Evolutionary conservation across 1,284 basidiomycete genomes (phyloP).

Genomic region (Uromyces viciae-fabae): DNA sequence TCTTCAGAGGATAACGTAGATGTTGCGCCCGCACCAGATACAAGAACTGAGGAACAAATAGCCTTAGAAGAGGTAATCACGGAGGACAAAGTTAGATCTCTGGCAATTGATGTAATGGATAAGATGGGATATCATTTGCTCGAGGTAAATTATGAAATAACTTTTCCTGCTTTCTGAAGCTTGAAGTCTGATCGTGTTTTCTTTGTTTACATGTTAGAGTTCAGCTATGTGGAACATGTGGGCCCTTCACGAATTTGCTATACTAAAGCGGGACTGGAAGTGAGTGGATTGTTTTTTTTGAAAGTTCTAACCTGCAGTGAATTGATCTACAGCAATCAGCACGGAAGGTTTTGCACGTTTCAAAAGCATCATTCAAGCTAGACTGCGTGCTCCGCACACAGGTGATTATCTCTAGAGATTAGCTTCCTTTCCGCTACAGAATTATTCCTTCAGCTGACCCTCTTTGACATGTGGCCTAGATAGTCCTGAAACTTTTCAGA

Average conservation of each 20-base stretch:
- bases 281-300: not conserved
- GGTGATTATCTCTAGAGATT: not conserved
- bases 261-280: slow-evolving; percentile 18
- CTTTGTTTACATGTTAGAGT: slow-evolving; percentile 16
- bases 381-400: slow-evolving; percentile 40
- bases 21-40: not conserved
- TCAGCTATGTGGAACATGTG: slow-evolving; percentile 41
- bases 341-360: slow-evolving; percentile 9
- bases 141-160: slow-evolving; percentile 15
- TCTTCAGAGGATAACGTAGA: slow-evolving; percentile 4
- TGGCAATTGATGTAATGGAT: slow-evolving; percentile 39
- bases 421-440: not conserved
- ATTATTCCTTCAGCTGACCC: not conserved
- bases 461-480: slow-evolving; percentile 7
- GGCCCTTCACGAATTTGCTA: slow-evolving; percentile 32
- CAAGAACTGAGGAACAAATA: slow-evolving; percentile 12
- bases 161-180: not conserved
- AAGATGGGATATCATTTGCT: slow-evolving; percentile 42
- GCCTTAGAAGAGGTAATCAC: slow-evolving; percentile 21
- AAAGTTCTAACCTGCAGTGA: not conserved
- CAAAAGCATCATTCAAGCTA: slow-evolving; percentile 34
- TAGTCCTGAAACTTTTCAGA: slow-evolving; percentile 34
- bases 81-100: slow-evolving; percentile 31
- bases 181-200: too few relatives aligned
- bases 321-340: not conserved